Evolutionary conservation across 495 filamentous ascomycete species (phyloP), one percentile per base, ranked within the genome.

Genomic region (Acidiella bohemica): DNA sequence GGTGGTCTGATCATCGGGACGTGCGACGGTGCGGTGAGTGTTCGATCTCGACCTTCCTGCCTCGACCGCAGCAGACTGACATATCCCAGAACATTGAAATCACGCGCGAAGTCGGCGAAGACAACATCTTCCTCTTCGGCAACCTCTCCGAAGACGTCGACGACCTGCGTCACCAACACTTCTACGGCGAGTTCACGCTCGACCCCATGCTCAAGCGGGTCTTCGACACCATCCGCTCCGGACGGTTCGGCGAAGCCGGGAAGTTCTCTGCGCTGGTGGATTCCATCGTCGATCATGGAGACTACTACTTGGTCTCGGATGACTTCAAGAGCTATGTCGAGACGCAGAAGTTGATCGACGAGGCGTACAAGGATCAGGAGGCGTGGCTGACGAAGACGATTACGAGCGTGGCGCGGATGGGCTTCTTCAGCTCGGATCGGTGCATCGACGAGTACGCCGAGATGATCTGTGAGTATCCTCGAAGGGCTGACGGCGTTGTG

Each of bases 371-470:
- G 59, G 75, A 96, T 57, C 78, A 88, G 60, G 84, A 93, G 39
- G 81, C 79, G 52, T 97, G 90, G 90, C 62, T 88, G 24, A 76
- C 70, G 23, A 94, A 93, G 71, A 79, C 71, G 44, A 95, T 97
- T 51, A 78, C 72, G 25, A 82, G 77, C 34, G 90, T 96, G 2
- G 73, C 80, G 10, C 65, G 84, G 13, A 96, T 97, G 90, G 90
- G 90, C 9, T 96, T 96, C 71, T 97, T 97, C 66, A 84, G 75
- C 37, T 84, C 80, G 36, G 90, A 97, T 59, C 70, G 90, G n/a
- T 93, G 92, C 58, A 95, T 95, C 49, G 81, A 84, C 53, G 92
- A 97, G 71, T 97, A 97, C 63, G 88, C 90, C 10, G 87, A 97
- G 60, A 77, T 68, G 35, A 94, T 97, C 54, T 97, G 90, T 21